Base-by-base conservation (phyloP, 2,329 filamentous ascomycete genomes). In the Hypoxylon rubiginosum region DNA sequence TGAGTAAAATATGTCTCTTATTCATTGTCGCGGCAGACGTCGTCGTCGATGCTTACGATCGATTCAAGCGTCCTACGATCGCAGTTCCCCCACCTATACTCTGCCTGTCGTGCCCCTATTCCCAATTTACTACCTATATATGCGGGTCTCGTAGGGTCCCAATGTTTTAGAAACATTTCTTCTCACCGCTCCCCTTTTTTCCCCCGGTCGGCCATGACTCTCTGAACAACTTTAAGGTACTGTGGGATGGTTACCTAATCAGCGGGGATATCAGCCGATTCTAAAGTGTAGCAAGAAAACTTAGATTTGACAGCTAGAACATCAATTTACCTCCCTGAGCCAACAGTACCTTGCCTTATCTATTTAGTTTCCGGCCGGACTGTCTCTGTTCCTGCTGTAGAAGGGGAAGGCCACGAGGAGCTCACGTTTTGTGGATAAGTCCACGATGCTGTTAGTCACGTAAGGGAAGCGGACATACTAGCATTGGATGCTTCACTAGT, bases 81-180 rank as follows among this genome's bases (percentile, higher is more conserved):
- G 49, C 26, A 26, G 21, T 43, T 32, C 26, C 39, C 28, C n/a
- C n/a, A n/a, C n/a, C n/a, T n/a, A 41, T 5, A 17, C 39, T 19
- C 36, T 28, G 9, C 19, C 15, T 3, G 11, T 9, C 50, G 17
- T 26, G 19, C 39, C 39, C 36, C 39, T 45, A 55, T 46, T 48
- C 45, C 28, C 2, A 34, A 8, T 46, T 30, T 21, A n/a, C 32
- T n/a, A n/a, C n/a, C n/a, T n/a, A n/a, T 7, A 41, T 30, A 36
- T 28, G 55, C 5, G 54, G 51, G 55, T 57, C 46, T 56, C 56
- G 55, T 56, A 49, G 19, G 15, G 36, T 51, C n/a, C 36, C 46
- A 45, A 52, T 49, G 52, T 26, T 41, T 57, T 36, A 52, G 48
- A 53, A 2, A 53, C 41, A 17, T 21, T 17, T 28, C 30, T n/a